phyloP scores from a whole-genome alignment of 306 rosid genomes.

The Vigna angularis region DNA sequence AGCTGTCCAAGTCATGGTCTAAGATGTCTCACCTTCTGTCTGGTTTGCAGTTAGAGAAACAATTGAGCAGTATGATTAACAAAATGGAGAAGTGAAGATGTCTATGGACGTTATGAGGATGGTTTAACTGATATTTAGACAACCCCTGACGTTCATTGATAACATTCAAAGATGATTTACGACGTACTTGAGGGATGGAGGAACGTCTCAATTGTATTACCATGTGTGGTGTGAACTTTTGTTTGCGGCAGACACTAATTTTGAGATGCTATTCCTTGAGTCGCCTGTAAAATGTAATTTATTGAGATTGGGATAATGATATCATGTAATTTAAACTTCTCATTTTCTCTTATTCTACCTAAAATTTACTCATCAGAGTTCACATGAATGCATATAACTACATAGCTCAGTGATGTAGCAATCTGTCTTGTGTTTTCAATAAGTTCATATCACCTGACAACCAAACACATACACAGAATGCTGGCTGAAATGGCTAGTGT shows the following conservation, averaged over 20 bases:
- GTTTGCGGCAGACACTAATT: conserved; percentile 47
- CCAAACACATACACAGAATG: neutral
- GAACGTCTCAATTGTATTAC: conserved; percentile 46
- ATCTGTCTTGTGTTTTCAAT: conserved; percentile 19
- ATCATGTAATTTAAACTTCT: conserved; percentile 45
- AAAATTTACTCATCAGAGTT: conserved; percentile 28
- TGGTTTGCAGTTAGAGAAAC: conserved; percentile 61
- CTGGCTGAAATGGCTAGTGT: conserved; percentile 18
- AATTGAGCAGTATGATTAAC: conserved; percentile 47
- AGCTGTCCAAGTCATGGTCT: too few relatives aligned
- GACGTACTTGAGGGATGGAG: conserved; percentile 42
- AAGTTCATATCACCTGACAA: conserved; percentile 11
- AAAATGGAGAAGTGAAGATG: conserved; percentile 51
- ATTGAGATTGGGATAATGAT: conserved; percentile 33
- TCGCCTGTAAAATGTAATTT: conserved; percentile 47
- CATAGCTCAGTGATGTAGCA: conserved; percentile 22
- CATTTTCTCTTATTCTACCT: conserved; percentile 4
- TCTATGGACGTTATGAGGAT: conserved; percentile 13
- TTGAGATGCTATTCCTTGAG: conserved; percentile 53
- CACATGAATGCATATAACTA: conserved; percentile 39
- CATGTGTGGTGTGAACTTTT: conserved; percentile 47
- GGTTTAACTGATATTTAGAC: conserved; percentile 39
- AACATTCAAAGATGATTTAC: conserved; percentile 31
- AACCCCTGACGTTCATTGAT: conserved; percentile 20
- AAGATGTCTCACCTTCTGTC: conserved; percentile 20